These are phyloP conservation scores for Lactarius psammicola DNA, from an alignment of 768 basidiomycete species.

Conservation along the genomic window DNA sequence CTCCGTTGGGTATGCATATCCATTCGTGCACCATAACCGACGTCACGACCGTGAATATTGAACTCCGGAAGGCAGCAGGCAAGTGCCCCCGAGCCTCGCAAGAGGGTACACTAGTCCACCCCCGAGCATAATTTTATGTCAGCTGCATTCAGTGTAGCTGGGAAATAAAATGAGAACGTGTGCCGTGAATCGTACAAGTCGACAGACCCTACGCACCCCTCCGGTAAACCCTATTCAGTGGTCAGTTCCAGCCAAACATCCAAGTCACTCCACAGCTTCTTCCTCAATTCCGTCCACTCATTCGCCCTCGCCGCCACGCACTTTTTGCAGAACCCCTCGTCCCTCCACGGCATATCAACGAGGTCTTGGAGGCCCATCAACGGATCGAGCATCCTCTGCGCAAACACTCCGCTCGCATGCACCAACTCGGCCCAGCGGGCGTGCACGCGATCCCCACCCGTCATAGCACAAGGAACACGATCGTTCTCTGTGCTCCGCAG, in stretches of 20 bases:
- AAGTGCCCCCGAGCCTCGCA: background rate
- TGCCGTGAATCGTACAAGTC: background rate
- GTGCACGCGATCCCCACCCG: constrained; percentile 17
- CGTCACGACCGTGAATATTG: background rate
- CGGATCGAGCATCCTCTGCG: constrained; percentile 37
- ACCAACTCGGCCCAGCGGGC: constrained; percentile 29
- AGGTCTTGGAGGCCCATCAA: constrained; percentile 39
- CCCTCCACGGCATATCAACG: constrained; percentile 33
- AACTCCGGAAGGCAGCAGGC: background rate
- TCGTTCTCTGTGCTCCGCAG: constrained; percentile 8
- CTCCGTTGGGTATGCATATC: background rate
- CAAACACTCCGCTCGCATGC: constrained; percentile 31
- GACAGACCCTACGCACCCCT: background rate
- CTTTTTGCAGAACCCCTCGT: constrained; percentile 38
- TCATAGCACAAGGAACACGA: constrained; percentile 18
- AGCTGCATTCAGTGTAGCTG: background rate
- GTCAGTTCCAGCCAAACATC: constrained; percentile 25
- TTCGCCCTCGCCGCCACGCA: constrained; percentile 36
- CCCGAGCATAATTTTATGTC: background rate
- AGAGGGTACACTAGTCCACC: background rate
- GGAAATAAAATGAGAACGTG: background rate
- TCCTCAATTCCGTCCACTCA: constrained; percentile 33
- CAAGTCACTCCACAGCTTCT: constrained; percentile 23
- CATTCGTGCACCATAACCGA: background rate
- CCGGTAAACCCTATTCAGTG: background rate